These are phyloP conservation scores for Debaryomyces fabryi DNA, from an alignment of 1,139 yeast species.

Conservation along the genomic window DNA sequence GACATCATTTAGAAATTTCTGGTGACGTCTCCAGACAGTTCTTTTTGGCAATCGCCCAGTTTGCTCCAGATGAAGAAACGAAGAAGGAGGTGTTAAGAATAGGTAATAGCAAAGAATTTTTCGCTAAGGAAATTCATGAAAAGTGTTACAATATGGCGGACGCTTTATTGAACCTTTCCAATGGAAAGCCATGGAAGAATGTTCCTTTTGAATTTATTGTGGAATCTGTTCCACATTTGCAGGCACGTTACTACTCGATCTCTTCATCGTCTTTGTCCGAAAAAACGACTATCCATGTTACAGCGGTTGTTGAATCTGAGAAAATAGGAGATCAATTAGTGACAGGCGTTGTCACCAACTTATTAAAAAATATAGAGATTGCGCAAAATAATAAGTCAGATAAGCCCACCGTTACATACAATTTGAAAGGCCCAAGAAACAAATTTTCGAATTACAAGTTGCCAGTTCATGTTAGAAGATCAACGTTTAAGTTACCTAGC, in stretches of 20 bases:
- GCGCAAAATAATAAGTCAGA: conserved; percentile 54
- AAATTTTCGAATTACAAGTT: conserved; percentile 58
- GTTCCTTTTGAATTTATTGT: conserved; percentile 86
- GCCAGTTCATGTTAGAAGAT: conserved; percentile 92
- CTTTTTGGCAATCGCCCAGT: conserved; percentile 73
- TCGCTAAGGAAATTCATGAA: conserved; percentile 64
- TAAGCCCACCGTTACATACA: conserved; percentile 60
- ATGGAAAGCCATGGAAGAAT: conserved; percentile 64
- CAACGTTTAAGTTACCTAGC: conserved; percentile 92
- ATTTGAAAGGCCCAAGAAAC: conserved; percentile 80
- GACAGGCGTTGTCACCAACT: conserved; percentile 90
- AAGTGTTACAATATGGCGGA: conserved; percentile 77
- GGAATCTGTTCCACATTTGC: conserved; percentile 79
- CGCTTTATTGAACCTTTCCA: conserved; percentile 62
- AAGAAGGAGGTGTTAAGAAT: conserved; percentile 56
- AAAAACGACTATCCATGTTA: conserved; percentile 73
- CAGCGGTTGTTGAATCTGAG: conserved; percentile 91
- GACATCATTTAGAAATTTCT: conserved; percentile 87
- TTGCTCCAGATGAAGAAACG: conserved; percentile 71
- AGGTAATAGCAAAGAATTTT: conserved; percentile 68
- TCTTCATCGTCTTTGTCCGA: conserved; percentile 86
- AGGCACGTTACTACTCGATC: conserved; percentile 95
- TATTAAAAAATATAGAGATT: conserved; percentile 72
- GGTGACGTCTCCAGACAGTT: conserved; percentile 94
- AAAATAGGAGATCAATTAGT: conserved; percentile 47